Evolutionary conservation across 2,329 filamentous ascomycete species (phyloP).

Genomic region (Penicillium sp.): DNA sequence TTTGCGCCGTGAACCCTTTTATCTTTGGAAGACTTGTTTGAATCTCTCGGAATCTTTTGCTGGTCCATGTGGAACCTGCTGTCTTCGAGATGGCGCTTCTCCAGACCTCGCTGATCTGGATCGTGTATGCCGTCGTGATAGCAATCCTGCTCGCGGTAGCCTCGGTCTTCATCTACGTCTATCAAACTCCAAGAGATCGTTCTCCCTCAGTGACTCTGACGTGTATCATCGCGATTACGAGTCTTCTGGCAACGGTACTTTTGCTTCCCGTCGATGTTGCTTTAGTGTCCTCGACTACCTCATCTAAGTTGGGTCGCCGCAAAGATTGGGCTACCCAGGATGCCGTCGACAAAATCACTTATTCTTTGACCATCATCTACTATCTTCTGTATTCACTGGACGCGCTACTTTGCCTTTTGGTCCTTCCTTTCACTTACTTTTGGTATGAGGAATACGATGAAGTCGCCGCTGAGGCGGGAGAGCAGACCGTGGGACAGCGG

Average conservation of each 20-base stretch:
- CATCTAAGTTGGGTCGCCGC: constrained; percentile 75
- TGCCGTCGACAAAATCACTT: constrained; percentile 76
- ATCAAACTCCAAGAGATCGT: constrained; percentile 87
- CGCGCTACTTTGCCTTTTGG: constrained; percentile 82
- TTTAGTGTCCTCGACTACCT: constrained; percentile 86
- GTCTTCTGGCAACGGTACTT: constrained; percentile 87
- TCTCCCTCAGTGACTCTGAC: constrained; percentile 81
- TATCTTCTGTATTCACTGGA: constrained; percentile 93
- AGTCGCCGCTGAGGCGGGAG: constrained; percentile 79
- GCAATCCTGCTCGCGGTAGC: constrained; percentile 77
- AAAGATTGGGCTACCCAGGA: constrained; percentile 94
- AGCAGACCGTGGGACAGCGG: constrained; percentile 71
- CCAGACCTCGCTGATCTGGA: constrained; percentile 92
- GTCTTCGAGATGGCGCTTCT: constrained; percentile 67
- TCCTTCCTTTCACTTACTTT: constrained; percentile 96
- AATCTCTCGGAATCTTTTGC: background rate
- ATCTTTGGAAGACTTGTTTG: background rate
- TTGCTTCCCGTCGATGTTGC: constrained; percentile 95
- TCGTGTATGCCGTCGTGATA: constrained; percentile 85
- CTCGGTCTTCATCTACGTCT: constrained; percentile 85
- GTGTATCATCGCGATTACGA: constrained; percentile 83
- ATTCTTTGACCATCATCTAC: constrained; percentile 85
- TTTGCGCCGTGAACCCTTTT: background rate
- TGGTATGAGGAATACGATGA: constrained; percentile 98
- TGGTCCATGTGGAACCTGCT: constrained; percentile 23